Evolutionary conservation across 2,329 filamentous ascomycete genomes (phyloP), one percentile per base, ranked within the genome.

Genomic region (Periconia digitata): DNA sequence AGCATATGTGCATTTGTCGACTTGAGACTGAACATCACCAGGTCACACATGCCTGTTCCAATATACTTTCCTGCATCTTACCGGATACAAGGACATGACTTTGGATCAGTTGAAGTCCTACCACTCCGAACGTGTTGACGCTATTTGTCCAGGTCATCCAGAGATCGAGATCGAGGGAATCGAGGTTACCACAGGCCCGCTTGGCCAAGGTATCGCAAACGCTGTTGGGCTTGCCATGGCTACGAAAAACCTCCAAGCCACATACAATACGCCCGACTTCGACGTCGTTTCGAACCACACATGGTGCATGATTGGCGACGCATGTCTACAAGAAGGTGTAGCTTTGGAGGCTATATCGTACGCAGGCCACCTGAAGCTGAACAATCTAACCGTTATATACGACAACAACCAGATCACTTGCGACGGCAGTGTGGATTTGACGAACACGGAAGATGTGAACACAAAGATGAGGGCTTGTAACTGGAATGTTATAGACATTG

Each of bases 341-440:
- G 76, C 72, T 0, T 69, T 83, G 2, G 81, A 84, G 60, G 76
- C 81, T 0, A 77, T 84, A 40, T 75, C 76, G 6, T 72, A 82
- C 15, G 80, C 80, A 5, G 80, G 79, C 1, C 78, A 82, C 58
- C 74, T 74, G 63, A 72, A 71, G 53, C 70, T 84, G 12, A 76
- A 79, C 66, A 83, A 83, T 61, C 64, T 84, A 3, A 74, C 74
- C 8, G 64, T 83, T 35, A 77, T 82, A 40, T 83, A 83, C 55
- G 81, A 83, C 55, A 83, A 84, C 64, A 83, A 84, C 63, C 76
- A 81, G 56, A 72, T 84, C 42, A 82, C 80, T 5, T 83, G 79
- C 55, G 80, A 83, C 50, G 80, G 80, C 0, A 74, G 73, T 1
- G 73, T 82, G 4, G 78, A 81, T 63, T 65, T 75, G 51, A 73